Evolutionary conservation across 306 rosid genomes (phyloP).

Genomic region (Erythrophleum fordii): DNA sequence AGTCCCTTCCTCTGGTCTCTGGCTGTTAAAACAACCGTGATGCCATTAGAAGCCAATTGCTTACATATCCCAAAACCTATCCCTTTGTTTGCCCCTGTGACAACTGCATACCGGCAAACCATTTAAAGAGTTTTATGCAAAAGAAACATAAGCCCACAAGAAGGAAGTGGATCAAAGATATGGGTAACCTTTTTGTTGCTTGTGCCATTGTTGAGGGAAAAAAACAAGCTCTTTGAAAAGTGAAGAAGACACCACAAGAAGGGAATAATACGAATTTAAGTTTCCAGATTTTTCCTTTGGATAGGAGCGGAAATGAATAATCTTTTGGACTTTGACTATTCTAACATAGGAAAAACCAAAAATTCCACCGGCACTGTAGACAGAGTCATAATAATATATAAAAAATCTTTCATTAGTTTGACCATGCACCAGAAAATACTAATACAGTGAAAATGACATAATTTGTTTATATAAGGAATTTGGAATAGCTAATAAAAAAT

Average conservation of each 20-base stretch:
- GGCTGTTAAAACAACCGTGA: constrained; percentile 42
- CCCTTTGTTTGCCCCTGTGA: constrained; percentile 50
- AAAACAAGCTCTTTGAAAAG: no score
- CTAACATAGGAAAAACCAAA: neutral
- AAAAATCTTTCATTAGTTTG: no score
- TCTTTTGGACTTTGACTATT: neutral
- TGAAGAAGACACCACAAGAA: neutral
- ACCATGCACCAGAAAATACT: neutral
- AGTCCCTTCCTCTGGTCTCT: constrained; percentile 51
- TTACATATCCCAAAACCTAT: constrained; percentile 52
- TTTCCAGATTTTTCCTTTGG: neutral
- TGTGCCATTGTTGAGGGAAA: neutral
- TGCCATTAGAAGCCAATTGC: constrained; percentile 46
- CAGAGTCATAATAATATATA: neutral
- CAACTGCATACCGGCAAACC: constrained; percentile 40
- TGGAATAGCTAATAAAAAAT: no score
- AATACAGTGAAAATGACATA: no score
- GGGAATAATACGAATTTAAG: no score
- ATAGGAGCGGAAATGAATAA: neutral
- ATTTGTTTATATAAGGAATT: no score
- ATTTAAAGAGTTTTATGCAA: neutral
- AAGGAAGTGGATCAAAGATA: neutral
- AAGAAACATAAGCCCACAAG: neutral
- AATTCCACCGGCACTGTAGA: neutral
- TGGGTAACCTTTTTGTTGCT: neutral